These are phyloP conservation scores for Lentinula aciculospora DNA, from an alignment of 768 basidiomycete species.

Conservation along the genomic window DNA sequence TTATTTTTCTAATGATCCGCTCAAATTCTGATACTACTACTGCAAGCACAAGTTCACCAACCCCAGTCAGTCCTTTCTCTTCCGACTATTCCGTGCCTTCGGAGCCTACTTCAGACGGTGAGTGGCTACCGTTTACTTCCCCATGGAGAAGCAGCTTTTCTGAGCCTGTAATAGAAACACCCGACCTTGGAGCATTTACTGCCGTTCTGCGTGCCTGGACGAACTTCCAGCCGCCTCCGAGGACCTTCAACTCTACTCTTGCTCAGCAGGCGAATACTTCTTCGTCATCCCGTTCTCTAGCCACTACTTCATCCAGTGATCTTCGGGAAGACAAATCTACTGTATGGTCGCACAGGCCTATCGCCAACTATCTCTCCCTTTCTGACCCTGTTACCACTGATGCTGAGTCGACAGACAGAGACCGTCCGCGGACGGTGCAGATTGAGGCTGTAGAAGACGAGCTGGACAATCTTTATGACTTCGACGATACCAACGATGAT, in stretches of 20 bases:
- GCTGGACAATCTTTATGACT: conserved; percentile 5
- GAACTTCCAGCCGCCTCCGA: conserved; percentile 45
- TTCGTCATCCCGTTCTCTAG: conserved; percentile 23
- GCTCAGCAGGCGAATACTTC: conserved; percentile 18
- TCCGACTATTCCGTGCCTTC: conserved; percentile 26
- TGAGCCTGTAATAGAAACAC: conserved; percentile 17
- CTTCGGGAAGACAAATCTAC: conserved; percentile 39
- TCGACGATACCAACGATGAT: conserved; percentile 7
- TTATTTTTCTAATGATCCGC: conserved; percentile 20
- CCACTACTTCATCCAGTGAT: conserved; percentile 23
- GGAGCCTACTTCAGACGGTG: conserved; percentile 30
- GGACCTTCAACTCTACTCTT: conserved; percentile 19
- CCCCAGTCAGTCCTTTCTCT: conserved; percentile 29
- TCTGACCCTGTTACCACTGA: conserved; percentile 15
- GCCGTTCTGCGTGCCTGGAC: conserved; percentile 64
- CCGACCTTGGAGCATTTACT: conserved; percentile 70
- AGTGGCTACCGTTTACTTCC: conserved; percentile 8
- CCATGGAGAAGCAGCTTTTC: background rate
- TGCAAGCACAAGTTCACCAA: conserved; percentile 19
- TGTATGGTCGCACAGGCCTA: conserved; percentile 57
- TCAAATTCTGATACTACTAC: conserved; percentile 29
- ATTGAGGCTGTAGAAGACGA: conserved; percentile 13
- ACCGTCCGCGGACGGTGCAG: conserved; percentile 11
- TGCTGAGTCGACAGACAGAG: conserved; percentile 5
- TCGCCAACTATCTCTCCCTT: conserved; percentile 49